Percentiles rank a stretch among this genome's conserved stretches.
Conservation (phyloP, 2,329 filamentous ascomycete genomes). For the Dactylellina parvicollis region DNA sequence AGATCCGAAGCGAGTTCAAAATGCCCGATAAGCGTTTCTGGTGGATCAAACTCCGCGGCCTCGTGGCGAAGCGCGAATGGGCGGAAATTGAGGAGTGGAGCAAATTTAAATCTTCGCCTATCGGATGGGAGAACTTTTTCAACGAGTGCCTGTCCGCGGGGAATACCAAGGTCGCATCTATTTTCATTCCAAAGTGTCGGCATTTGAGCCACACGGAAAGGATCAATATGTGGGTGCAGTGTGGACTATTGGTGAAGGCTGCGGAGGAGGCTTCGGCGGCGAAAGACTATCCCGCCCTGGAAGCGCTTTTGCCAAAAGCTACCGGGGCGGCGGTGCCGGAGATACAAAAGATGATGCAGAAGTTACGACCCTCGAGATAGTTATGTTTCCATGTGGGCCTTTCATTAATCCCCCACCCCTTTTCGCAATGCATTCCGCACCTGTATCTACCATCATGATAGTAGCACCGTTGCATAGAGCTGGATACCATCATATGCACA, state of each 20-base stretch:
- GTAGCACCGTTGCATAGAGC: slow-evolving; percentile 5
- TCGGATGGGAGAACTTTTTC: slow-evolving; percentile 98
- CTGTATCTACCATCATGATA: neutral
- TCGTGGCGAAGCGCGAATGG: slow-evolving; percentile 92
- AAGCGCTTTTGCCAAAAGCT: slow-evolving; percentile 77
- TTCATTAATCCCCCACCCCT: neutral
- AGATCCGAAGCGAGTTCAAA: slow-evolving; percentile 90
- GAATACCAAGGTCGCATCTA: slow-evolving; percentile 83
- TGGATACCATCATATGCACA: slow-evolving; percentile 33
- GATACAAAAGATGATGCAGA: slow-evolving; percentile 79
- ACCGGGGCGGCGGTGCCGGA: slow-evolving; percentile 76
- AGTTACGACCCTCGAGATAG: slow-evolving; percentile 64
- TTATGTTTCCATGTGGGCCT: no score
- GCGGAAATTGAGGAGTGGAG: slow-evolving; percentile 87
- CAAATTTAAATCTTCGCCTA: slow-evolving; percentile 80
- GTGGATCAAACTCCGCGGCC: slow-evolving; percentile 85
- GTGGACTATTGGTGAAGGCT: slow-evolving; percentile 85
- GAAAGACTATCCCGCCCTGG: slow-evolving; percentile 80
- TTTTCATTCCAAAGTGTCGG: slow-evolving; percentile 89
- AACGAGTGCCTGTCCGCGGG: slow-evolving; percentile 88
- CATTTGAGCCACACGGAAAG: slow-evolving; percentile 73
- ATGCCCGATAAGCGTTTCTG: slow-evolving; percentile 88
- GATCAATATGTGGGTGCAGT: slow-evolving; percentile 95
- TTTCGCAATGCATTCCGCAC: neutral
- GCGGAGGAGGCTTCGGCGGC: slow-evolving; percentile 88